Conservation (phyloP, 2,329 filamentous ascomycete species). For the Pestalotiopsis sp. region DNA sequence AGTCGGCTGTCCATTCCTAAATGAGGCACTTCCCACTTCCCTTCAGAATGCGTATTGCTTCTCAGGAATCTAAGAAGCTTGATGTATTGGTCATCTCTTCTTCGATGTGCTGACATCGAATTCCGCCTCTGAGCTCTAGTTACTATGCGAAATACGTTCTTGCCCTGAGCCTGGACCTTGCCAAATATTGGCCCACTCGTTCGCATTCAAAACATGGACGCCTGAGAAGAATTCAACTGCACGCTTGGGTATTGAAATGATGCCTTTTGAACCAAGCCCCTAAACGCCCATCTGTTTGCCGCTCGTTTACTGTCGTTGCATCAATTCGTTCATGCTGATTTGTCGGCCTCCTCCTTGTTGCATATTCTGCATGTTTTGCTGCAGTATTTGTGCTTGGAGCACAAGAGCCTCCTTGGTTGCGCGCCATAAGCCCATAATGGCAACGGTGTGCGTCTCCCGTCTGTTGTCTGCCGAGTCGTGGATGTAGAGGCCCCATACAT, state of each 20-base stretch:
- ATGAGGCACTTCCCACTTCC: too few relatives aligned
- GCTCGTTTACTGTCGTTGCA: neutral
- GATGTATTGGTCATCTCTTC: too few relatives aligned
- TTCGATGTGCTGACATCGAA: too few relatives aligned
- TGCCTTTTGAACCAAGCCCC: neutral
- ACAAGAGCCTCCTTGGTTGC: slow-evolving; percentile 23
- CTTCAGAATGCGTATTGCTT: too few relatives aligned
- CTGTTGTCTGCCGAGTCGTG: slow-evolving; percentile 52
- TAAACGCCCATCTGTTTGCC: neutral
- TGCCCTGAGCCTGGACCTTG: neutral
- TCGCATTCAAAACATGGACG: neutral
- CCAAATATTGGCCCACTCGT: neutral
- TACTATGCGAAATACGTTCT: too few relatives aligned
- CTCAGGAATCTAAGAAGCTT: too few relatives aligned
- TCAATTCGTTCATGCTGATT: slow-evolving; percentile 8
- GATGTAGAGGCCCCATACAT: slow-evolving; percentile 58
- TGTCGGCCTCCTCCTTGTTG: slow-evolving; percentile 2
- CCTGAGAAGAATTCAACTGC: neutral
- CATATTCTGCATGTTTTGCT: neutral
- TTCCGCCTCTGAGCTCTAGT: too few relatives aligned
- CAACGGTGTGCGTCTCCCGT: slow-evolving; percentile 37
- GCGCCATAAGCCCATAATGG: slow-evolving; percentile 46
- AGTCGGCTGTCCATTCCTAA: too few relatives aligned
- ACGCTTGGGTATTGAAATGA: neutral
- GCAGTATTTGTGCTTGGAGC: neutral